Conservation (phyloP, 495 filamentous ascomycete species). For the Neurospora sp. region DNA sequence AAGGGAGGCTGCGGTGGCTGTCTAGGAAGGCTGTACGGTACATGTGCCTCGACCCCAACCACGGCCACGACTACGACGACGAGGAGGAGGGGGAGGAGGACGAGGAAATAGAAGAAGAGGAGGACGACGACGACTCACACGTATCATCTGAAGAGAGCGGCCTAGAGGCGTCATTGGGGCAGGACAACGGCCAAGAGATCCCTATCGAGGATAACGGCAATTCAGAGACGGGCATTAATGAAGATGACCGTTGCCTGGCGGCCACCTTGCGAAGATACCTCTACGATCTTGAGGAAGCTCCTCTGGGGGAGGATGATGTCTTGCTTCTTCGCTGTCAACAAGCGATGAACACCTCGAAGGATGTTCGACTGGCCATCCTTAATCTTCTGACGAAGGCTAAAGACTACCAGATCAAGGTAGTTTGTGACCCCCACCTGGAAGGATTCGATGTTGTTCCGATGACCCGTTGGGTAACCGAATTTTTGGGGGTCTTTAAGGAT, state of each 20-base stretch:
- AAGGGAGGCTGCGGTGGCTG: neutral
- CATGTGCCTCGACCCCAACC: neutral
- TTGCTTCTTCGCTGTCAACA: neutral
- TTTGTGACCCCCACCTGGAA: neutral
- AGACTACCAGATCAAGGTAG: neutral
- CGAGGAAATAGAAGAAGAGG: no score
- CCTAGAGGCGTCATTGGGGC: no score
- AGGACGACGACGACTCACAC: neutral
- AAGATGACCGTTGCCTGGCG: neutral
- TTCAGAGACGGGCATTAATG: neutral
- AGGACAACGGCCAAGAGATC: no score
- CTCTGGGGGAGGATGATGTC: neutral
- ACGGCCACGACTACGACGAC: neutral
- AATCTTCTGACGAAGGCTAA: neutral
- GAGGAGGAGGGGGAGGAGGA: neutral
- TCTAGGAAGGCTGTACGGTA: neutral
- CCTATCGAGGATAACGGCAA: no score
- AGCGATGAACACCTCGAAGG: neutral
- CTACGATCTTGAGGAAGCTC: neutral
- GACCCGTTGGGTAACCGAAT: no score
- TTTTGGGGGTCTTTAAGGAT: neutral
- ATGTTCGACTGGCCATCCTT: neutral
- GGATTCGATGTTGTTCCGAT: neutral
- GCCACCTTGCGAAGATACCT: neutral
- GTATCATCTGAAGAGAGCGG: no score